Base-by-base conservation (phyloP, 2,329 filamentous ascomycete genomes). In the Hymenoscyphus albidus region DNA sequence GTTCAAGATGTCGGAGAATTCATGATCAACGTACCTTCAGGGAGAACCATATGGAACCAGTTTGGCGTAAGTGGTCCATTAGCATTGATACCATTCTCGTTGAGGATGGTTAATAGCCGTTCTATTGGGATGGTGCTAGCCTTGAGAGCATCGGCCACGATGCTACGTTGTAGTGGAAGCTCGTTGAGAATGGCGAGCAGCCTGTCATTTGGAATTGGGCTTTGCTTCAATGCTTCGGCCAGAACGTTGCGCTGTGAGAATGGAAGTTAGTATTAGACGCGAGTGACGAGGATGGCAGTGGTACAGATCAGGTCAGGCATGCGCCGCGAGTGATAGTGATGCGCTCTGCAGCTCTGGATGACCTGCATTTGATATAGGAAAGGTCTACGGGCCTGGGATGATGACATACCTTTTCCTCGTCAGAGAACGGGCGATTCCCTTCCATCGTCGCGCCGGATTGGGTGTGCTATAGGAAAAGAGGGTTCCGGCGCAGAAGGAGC, bases 61-160 rank as follows among this genome's bases (percentile, higher is more conserved):
- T 75, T 75, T 63, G 80, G 80, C 69, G 77, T 75, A 67, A 80
- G 74, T 67, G 27, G 27, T 16, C 54, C 54, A 22, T 51, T 16
- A 7, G 44, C n/a, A 12, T n/a, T 51, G 44, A 51, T 18, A 12
- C 54, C 54, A 57, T 27, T 27, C 62, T 80, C 77, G 66, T 76
- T 75, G 68, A 83, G 77, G 67, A 74, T 22, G 12, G 27, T 73
- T 68, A 80, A 76, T 68, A 83, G 77, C 68, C 80, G 73, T 64
- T 77, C 76, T 66, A 79, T 76, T 55, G 78, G 75, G 62, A 82
- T 75, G 57, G 76, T 74, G 64, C 78, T 77, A 54, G 76, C 76
- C 72, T 82, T 84, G 69, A 84, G 76, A 67, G 82, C 79, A 71
- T 84, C 82, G 70, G 81, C 79, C 68, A 84, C 77, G 63, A 84